Evolutionary conservation across 2,329 filamentous ascomycete genomes (phyloP).

Genomic region (Colletotrichum chrysophilum): DNA sequence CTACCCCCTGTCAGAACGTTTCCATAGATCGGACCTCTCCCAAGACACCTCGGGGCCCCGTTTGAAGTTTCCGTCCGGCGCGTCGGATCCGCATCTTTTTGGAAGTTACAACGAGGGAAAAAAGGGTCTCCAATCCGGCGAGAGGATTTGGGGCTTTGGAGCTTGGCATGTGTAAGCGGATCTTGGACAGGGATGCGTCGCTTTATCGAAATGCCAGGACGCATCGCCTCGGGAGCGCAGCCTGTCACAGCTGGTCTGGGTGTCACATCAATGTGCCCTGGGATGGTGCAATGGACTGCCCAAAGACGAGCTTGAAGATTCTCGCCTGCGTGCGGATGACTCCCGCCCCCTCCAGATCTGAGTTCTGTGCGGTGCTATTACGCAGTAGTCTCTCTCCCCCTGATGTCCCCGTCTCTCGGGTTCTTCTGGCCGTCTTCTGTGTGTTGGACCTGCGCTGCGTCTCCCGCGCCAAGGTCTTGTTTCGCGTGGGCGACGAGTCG

Average conservation of each 20-base stretch:
- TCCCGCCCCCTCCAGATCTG: not conserved
- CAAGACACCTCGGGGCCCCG: not conserved
- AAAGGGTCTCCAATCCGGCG: not conserved
- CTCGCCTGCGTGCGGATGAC: not conserved
- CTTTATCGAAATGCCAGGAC: not conserved
- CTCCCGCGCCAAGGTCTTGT: not conserved
- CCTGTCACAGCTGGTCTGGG: not conserved
- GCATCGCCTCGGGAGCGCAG: not conserved
- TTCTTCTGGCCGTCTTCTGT: not conserved
- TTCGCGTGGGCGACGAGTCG: not conserved
- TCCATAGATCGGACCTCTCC: constrained; percentile 11
- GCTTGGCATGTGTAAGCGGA: not conserved
- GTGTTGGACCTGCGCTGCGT: not conserved
- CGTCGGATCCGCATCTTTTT: not conserved
- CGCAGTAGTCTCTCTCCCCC: not conserved
- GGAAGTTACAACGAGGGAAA: not conserved
- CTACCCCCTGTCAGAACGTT: not conserved
- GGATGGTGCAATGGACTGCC: constrained; percentile 4
- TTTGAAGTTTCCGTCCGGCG: not conserved
- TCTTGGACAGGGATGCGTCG: not conserved
- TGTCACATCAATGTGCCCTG: constrained; percentile 14
- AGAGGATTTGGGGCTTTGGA: not conserved
- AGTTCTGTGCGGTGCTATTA: not conserved
- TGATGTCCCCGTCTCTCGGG: not conserved
- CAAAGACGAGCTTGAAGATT: not conserved